Conservation (phyloP, 1,284 basidiomycete species). For the Naganishia sp. region DNA sequence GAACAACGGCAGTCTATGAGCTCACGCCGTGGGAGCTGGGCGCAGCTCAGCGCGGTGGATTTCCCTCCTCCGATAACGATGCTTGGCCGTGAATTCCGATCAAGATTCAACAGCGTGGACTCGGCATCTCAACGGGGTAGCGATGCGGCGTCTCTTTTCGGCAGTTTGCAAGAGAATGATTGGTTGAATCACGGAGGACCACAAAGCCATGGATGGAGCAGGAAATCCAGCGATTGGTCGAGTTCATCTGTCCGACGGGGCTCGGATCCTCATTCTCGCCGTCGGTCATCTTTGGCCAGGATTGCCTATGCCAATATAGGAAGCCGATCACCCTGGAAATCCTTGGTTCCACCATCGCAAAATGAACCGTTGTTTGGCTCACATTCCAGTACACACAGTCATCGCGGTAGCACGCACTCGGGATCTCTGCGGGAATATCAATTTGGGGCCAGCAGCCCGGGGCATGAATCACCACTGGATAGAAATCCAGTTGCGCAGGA, state of each 20-base stretch:
- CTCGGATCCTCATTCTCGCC: slow-evolving; percentile 13
- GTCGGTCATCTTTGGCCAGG: slow-evolving; percentile 12
- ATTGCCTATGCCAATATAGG: slow-evolving; percentile 2
- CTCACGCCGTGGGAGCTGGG: slow-evolving; percentile 24
- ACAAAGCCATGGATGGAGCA: slow-evolving; percentile 7
- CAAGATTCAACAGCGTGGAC: slow-evolving; percentile 21
- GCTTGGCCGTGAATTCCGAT: slow-evolving; percentile 12
- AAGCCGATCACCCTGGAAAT: no score
- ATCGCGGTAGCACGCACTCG: slow-evolving; percentile 3
- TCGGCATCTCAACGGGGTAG: slow-evolving; percentile 13
- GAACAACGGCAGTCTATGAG: not conserved
- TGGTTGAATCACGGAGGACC: slow-evolving; percentile 6
- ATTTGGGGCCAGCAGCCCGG: no score
- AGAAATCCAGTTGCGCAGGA: slow-evolving; percentile 2
- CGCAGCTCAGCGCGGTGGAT: slow-evolving; percentile 7
- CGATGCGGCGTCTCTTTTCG: slow-evolving; percentile 12
- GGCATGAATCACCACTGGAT: not conserved
- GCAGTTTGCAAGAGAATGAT: not conserved
- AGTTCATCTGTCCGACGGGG: slow-evolving; percentile 1
- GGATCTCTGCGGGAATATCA: slow-evolving; percentile 8
- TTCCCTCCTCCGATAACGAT: slow-evolving; percentile 6
- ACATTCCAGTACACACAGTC: not conserved
- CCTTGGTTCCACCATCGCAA: no score
- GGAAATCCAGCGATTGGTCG: slow-evolving; percentile 13
- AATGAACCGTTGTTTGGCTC: not conserved